A percentile compares a stretch with the other conserved stretches of the same genome.
Evolutionary conservation across 2,329 filamentous ascomycete genomes (phyloP).

Genomic region (Stagonosporopsis rhizophila): DNA sequence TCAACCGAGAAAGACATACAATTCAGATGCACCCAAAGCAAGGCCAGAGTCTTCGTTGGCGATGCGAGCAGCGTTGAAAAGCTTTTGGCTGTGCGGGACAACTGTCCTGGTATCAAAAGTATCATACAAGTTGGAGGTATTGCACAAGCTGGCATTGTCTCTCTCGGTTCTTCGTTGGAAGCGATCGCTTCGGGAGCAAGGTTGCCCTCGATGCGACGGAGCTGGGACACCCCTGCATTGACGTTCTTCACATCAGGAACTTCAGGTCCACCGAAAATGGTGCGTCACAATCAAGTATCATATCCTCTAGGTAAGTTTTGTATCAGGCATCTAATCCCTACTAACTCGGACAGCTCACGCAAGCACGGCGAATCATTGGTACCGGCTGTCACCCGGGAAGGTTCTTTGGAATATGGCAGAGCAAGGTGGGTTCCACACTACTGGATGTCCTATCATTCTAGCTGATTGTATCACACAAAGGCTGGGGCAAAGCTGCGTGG

Average conservation of each 20-base stretch:
- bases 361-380: conserved; percentile 12
- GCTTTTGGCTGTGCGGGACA: neutral
- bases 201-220: neutral
- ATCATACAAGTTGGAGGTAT: neutral
- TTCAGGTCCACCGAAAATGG: conserved; percentile 16
- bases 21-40: conserved; percentile 8
- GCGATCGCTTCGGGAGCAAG: neutral
- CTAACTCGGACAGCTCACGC: conserved; percentile 3
- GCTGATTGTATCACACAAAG: neutral
- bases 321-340: neutral
- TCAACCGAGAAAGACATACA: conserved; percentile 12
- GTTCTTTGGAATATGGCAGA: conserved; percentile 16
- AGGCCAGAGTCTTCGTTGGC: conserved; percentile 11
- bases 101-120: neutral
- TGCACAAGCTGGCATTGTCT: neutral
- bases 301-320: conserved; percentile 8
- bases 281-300: conserved; percentile 12
- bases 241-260: conserved; percentile 16
- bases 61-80: conserved; percentile 9
- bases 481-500: conserved; percentile 17
- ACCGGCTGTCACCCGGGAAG: conserved; percentile 9
- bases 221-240: conserved; percentile 5
- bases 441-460: neutral
- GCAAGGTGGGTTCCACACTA: neutral
- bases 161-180: neutral